Conservation (phyloP, 2,329 filamentous ascomycete species). For the Taxawa tesnikishii region DNA sequence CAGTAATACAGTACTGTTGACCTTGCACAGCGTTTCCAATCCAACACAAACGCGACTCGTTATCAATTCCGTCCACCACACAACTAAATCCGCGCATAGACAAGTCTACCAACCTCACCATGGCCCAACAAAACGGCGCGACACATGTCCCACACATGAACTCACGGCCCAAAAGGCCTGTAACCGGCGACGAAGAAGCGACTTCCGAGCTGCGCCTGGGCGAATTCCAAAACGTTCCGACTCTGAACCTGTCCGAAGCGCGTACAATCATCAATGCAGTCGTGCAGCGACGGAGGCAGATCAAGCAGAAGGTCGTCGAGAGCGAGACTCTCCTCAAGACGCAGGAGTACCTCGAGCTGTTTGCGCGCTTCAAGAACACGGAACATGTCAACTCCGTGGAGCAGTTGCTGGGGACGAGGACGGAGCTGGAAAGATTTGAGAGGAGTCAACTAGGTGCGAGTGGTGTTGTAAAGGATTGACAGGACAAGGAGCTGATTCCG, state of each 20-base stretch:
- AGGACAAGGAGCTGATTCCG: slow-evolving; percentile 1
- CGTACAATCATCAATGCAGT: slow-evolving; percentile 85
- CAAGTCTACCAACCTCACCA: too few species aligned
- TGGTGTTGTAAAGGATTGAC: too few species aligned
- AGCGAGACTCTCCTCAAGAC: slow-evolving; percentile 64
- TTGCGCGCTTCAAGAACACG: slow-evolving; percentile 90
- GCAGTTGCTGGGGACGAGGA: slow-evolving; percentile 47
- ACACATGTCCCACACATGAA: slow-evolving; percentile 12
- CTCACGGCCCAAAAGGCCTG: slow-evolving; percentile 52
- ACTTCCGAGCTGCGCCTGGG: slow-evolving; percentile 71
- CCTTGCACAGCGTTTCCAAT: too few species aligned
- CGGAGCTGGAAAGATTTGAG: slow-evolving; percentile 79
- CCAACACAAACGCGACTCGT: not conserved
- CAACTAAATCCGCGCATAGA: too few species aligned
- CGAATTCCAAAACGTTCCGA: slow-evolving; percentile 86
- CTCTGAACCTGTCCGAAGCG: slow-evolving; percentile 84
- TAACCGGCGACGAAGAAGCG: slow-evolving; percentile 78
- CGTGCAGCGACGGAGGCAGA: slow-evolving; percentile 16
- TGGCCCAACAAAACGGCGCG: slow-evolving; percentile 15
- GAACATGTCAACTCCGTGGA: slow-evolving; percentile 93
- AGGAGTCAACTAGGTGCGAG: slow-evolving; percentile 72
- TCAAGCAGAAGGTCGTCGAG: slow-evolving; percentile 8
- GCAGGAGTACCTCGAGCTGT: slow-evolving; percentile 83
- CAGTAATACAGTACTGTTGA: too few species aligned
- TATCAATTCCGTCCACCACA: not conserved